Base-by-base conservation (phyloP, 139 green algal genomes). In the Micractinium sp. region DNA sequence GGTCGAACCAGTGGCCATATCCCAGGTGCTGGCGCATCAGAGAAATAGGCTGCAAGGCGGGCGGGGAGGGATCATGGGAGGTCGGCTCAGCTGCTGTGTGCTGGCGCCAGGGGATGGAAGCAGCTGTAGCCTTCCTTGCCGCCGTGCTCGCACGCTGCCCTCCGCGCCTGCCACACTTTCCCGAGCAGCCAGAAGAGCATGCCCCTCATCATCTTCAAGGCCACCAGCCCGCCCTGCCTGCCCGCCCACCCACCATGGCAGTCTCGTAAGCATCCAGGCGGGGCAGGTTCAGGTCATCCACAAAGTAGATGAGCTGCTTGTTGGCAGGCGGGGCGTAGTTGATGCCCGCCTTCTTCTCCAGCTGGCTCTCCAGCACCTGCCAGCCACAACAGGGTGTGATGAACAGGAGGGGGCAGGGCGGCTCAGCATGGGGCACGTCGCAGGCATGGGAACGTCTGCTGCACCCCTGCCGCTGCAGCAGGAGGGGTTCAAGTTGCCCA, bases 1-100 rank as follows among this genome's bases (percentile, higher is more conserved):
- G 93, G 93, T 98, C 96, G 82, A 96, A 98, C 96, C 96, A 98
- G 92, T 98, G 96, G 82, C 96, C 96, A 94, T 96, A 98, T 89
- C 95, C 96, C 74, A 98, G 92, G 91, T 98, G 96, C 92, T 98
- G 96, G n/a, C 96, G 90, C 84, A 98, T 97, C 61, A 97, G 95
- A 0, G 95, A 97, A 86, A 98, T 97, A 47, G 96, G 96, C 74
- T 80, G 74, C 74, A 53, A 23, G 20, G 20, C 47, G 47, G 47
- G 7, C 1, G 3, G 20, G 3, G 63, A 71, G 63, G 22, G 63
- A 71, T 71, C 47, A 16, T 71, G 63, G 22, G 63, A 56, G 9
- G 47, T 56, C 7, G 47, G 9, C 47, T 5, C 7, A 56, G 9
- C 63, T 31, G 47, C 47, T 56, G 9, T 56, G 9, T 9, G 47